A percentile compares a stretch with the other conserved stretches of the same genome.
These are phyloP conservation scores for Paraconiothyrium sp. DNA, from an alignment of 2,329 filamentous ascomycete species.

Conservation along the genomic window DNA sequence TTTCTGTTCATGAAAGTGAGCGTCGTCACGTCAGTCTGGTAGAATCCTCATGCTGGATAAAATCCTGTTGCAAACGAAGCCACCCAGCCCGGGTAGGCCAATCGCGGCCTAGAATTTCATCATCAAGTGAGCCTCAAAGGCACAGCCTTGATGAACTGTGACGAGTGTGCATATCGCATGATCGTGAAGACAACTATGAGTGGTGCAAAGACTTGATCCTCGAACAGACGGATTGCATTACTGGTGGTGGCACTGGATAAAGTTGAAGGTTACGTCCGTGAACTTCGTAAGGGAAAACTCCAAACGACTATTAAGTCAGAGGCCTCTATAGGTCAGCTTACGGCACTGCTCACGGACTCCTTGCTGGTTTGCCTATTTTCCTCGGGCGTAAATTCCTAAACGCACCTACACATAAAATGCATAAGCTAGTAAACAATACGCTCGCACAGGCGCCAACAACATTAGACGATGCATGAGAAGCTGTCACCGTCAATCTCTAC, in stretches of 20 bases:
- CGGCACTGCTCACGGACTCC: not conserved
- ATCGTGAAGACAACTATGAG: slow-evolving; percentile 7
- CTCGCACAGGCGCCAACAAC: not conserved
- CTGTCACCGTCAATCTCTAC: not conserved
- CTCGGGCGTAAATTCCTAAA: slow-evolving; percentile 2
- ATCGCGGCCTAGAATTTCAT: not conserved
- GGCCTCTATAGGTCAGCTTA: slow-evolving; percentile 6
- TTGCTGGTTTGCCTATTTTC: slow-evolving; percentile 4
- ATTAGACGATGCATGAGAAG: not conserved
- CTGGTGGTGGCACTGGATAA: not conserved
- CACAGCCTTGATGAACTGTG: not conserved
- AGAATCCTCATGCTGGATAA: not conserved
- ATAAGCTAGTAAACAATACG: not conserved
- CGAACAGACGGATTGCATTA: slow-evolving; percentile 8
- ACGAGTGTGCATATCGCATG: slow-evolving; percentile 6
- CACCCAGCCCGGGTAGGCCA: slow-evolving; percentile 2
- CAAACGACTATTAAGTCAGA: slow-evolving; percentile 15
- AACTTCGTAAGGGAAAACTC: not conserved
- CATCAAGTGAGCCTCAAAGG: not conserved
- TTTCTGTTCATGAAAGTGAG: not conserved
- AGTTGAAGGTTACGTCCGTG: not conserved
- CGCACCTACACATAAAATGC: not conserved
- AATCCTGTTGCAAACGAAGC: not conserved
- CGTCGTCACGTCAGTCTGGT: not conserved
- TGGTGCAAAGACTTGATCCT: not conserved